phyloP scores from a whole-genome alignment of 257 asterid species.

The Echites panduratus region DNA sequence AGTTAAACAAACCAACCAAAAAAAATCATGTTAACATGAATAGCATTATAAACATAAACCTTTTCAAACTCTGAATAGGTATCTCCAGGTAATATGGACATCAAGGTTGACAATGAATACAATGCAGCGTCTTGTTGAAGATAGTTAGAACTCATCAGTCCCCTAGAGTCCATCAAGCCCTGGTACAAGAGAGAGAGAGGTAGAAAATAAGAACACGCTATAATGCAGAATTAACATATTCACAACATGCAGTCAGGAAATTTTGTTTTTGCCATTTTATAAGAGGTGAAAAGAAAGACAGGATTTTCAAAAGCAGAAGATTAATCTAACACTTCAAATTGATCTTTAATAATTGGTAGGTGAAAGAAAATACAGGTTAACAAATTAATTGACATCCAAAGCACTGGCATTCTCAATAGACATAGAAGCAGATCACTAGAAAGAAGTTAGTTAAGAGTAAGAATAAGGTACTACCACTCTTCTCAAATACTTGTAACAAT shows the following conservation, averaged over 20 bases:
- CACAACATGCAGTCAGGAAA: background rate
- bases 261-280: background rate
- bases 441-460: background rate
- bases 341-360: background rate
- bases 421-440: background rate
- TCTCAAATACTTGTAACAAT: background rate
- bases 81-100: slow-evolving; percentile 83
- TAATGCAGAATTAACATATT: background rate
- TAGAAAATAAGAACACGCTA: background rate
- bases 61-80: slow-evolving; percentile 77
- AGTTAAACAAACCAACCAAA: slow-evolving; percentile 8
- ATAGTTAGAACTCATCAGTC: slow-evolving; percentile 62
- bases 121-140: slow-evolving; percentile 78
- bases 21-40: background rate
- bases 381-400: background rate
- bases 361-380: background rate
- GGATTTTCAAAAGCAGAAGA: background rate
- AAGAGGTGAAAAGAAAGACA: background rate
- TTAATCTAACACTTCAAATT: background rate
- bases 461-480: background rate
- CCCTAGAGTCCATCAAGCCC: slow-evolving; percentile 70
- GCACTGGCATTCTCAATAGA: background rate
- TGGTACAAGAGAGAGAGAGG: slow-evolving; percentile 22
- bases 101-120: slow-evolving; percentile 66
- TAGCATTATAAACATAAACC: slow-evolving; percentile 38